Percentiles rank a stretch among this genome's conserved stretches.
phyloP scores from a whole-genome alignment of 441 rosid species.

The Gossypium gossypioides region DNA sequence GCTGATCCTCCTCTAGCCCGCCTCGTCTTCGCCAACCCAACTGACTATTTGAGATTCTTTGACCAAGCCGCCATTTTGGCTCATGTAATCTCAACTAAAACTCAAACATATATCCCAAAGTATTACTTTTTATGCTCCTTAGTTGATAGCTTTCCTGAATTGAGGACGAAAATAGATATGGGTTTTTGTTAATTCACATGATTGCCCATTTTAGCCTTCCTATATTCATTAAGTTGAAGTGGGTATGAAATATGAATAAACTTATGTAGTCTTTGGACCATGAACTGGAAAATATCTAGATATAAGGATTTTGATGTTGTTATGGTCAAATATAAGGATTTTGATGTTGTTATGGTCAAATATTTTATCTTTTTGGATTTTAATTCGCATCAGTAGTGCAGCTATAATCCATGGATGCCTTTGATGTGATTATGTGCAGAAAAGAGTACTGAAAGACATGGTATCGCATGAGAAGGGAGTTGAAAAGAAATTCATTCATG shows the following conservation, averaged over 20 bases:
- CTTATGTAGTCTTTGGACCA: neutral
- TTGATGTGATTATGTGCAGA: slow-evolving; percentile 33
- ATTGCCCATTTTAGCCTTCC: neutral
- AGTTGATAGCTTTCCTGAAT: neutral
- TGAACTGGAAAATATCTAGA: neutral
- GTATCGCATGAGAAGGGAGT: slow-evolving; percentile 39
- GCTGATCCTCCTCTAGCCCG: slow-evolving; percentile 53
- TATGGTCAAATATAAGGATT: neutral
- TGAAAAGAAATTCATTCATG: slow-evolving; percentile 73
- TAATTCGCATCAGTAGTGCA: neutral
- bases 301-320: neutral
- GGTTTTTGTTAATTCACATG: neutral
- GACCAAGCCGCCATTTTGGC: slow-evolving; percentile 73
- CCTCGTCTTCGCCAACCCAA: slow-evolving; percentile 52
- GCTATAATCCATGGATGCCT: neutral
- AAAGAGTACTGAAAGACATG: slow-evolving; percentile 49
- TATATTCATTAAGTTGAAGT: neutral
- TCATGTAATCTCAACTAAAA: slow-evolving; percentile 34
- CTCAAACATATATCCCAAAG: neutral
- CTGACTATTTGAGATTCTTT: slow-evolving; percentile 40
- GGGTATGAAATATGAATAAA: neutral
- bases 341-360: neutral
- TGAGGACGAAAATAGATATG: neutral
- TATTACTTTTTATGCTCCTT: neutral
- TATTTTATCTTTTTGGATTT: neutral